A percentile compares a stretch with the other conserved stretches of the same genome.
Evolutionary conservation across 2,329 filamentous ascomycete species (phyloP).

Genomic region (Passalora sequoiae): DNA sequence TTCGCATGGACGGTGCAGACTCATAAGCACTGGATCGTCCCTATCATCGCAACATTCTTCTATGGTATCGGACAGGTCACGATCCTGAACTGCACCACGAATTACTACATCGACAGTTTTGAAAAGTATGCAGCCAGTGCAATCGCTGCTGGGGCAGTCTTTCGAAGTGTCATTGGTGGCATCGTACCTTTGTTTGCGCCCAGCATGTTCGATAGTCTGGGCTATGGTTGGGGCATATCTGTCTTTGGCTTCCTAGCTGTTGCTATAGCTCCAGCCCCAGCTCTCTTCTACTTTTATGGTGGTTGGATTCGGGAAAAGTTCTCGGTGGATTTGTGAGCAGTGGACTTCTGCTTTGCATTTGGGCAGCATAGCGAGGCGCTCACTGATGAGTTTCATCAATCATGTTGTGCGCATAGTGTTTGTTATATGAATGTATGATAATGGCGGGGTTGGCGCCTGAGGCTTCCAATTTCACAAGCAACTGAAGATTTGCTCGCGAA

Average conservation of each 20-base stretch:
- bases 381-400: not conserved
- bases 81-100: slow-evolving; percentile 50
- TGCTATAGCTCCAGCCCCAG: slow-evolving; percentile 45
- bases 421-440: too few species aligned
- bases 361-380: not conserved
- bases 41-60: slow-evolving; percentile 42
- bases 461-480: slow-evolving; percentile 2
- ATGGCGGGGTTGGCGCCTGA: not conserved
- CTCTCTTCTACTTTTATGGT: slow-evolving; percentile 48
- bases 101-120: slow-evolving; percentile 52
- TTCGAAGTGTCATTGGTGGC: slow-evolving; percentile 44
- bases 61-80: slow-evolving; percentile 47
- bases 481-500: too few species aligned
- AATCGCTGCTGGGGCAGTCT: slow-evolving; percentile 48
- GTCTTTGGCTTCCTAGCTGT: slow-evolving; percentile 46
- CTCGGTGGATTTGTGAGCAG: slow-evolving; percentile 32
- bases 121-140: slow-evolving; percentile 48
- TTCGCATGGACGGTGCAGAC: slow-evolving; percentile 43
- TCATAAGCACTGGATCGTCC: slow-evolving; percentile 39
- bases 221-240: slow-evolving; percentile 49
- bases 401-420: too few species aligned
- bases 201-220: slow-evolving; percentile 40
- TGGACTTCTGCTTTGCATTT: not conserved
- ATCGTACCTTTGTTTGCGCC: slow-evolving; percentile 46
- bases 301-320: slow-evolving; percentile 44